phyloP scores from a whole-genome alignment of 176 grass and related monocot genomes.

The Paspalum vaginatum region DNA sequence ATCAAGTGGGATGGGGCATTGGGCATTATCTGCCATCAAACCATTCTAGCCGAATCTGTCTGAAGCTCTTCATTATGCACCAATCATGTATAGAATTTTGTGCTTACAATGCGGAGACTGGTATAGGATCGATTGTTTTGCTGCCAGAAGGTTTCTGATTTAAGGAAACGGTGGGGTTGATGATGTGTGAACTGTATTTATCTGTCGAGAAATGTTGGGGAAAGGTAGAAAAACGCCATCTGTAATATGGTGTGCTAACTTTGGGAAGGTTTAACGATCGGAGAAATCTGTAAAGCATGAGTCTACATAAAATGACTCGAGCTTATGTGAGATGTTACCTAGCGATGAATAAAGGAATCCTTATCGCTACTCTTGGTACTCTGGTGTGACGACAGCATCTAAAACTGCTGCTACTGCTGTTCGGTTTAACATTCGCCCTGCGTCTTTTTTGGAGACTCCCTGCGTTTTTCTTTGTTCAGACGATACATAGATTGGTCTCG shows the following conservation, averaged over 20 bases:
- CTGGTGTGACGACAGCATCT: neutral
- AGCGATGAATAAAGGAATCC: neutral
- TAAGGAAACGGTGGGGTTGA: neutral
- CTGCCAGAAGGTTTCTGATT: neutral
- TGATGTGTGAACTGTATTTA: constrained; percentile 2
- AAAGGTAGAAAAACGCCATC: neutral
- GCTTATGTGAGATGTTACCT: neutral
- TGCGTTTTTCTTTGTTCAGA: neutral
- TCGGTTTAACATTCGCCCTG: neutral
- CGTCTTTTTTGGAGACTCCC: neutral
- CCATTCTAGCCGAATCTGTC: neutral
- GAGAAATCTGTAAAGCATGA: constrained; percentile 9
- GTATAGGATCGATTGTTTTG: constrained; percentile 21
- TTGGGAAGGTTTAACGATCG: neutral
- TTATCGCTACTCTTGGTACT: neutral
- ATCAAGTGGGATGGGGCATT: constrained; percentile 28
- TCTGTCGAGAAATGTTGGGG: neutral
- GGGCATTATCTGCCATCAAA: constrained; percentile 11
- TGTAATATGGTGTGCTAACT: neutral
- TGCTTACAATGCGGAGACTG: constrained; percentile 5
- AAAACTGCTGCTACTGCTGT: neutral
- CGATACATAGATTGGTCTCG: too few species aligned
- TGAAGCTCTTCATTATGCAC: constrained; percentile 29
- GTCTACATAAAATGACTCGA: neutral
- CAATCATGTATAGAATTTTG: constrained; percentile 45